These are phyloP conservation scores for Russula sp. DNA, from an alignment of 768 basidiomycete species.

Conservation along the genomic window DNA sequence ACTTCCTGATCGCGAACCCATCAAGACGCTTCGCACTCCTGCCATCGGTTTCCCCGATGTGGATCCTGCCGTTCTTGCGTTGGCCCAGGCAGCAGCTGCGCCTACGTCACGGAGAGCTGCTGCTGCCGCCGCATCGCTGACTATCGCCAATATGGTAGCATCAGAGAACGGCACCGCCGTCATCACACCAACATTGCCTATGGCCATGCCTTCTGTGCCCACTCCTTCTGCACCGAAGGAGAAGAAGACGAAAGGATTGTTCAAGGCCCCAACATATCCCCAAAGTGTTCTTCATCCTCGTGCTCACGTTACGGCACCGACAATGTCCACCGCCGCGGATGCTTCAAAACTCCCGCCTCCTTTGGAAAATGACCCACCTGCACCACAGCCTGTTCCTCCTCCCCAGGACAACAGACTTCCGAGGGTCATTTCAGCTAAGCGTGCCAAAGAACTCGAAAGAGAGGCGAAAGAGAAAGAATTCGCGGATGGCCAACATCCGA, in stretches of 20 bases:
- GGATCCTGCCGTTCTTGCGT: slow-evolving; percentile 65
- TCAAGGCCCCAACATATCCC: slow-evolving; percentile 67
- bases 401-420: slow-evolving; percentile 49
- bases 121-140: slow-evolving; percentile 75
- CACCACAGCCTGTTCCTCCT: slow-evolving; percentile 33
- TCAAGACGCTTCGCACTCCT: slow-evolving; percentile 87
- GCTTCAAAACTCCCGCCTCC: slow-evolving; percentile 55
- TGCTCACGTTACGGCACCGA: slow-evolving; percentile 58
- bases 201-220: slow-evolving; percentile 39
- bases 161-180: slow-evolving; percentile 78
- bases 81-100: slow-evolving; percentile 60
- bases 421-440: slow-evolving; percentile 54
- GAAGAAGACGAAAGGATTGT: slow-evolving; percentile 66
- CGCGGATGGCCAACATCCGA: slow-evolving; percentile 77
- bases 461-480: slow-evolving; percentile 84
- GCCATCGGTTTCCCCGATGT: slow-evolving; percentile 81
- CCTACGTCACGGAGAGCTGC: slow-evolving; percentile 79
- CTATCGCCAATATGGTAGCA: slow-evolving; percentile 91
- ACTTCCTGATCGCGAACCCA: slow-evolving; percentile 89
- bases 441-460: slow-evolving; percentile 69
- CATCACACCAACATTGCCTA: slow-evolving; percentile 44
- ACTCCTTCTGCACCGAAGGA: slow-evolving; percentile 51
- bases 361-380: slow-evolving; percentile 58
- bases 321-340: slow-evolving; percentile 66
- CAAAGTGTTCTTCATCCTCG: slow-evolving; percentile 55